These are phyloP conservation scores for Proliferodiscus dingleyae DNA, from an alignment of 2,329 filamentous ascomycete genomes.

Conservation along the genomic window DNA sequence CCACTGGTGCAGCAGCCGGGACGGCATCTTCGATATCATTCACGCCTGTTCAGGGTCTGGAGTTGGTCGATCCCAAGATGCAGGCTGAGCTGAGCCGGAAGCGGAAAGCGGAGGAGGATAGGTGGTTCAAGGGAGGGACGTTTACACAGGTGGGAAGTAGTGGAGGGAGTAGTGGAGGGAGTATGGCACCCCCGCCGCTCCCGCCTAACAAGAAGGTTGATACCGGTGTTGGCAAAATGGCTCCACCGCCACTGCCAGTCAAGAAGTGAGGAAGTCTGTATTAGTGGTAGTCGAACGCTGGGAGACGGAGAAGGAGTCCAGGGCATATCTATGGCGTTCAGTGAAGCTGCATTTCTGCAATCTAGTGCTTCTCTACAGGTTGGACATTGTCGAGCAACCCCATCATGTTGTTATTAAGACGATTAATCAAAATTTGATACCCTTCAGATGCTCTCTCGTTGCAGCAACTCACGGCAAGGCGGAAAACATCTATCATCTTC, in stretches of 20 bases:
- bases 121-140: constrained; percentile 96
- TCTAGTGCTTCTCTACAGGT: neutral
- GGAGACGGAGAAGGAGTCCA: neutral
- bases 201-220: constrained; percentile 63
- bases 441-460: no score
- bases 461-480: no score
- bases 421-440: no score
- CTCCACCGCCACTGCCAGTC: constrained; percentile 27
- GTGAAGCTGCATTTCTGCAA: neutral
- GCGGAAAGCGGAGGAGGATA: constrained; percentile 87
- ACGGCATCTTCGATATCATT: constrained; percentile 87
- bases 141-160: constrained; percentile 78
- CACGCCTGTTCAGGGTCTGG: constrained; percentile 88
- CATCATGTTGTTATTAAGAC: no score
- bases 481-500: no score
- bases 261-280: constrained; percentile 18
- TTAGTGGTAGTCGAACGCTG: neutral
- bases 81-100: constrained; percentile 85
- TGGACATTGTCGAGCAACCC: no score
- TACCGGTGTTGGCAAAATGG: constrained; percentile 52
- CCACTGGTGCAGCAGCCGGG: constrained; percentile 58
- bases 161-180: constrained; percentile 43
- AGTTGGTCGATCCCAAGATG: constrained; percentile 90
- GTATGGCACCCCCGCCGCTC: constrained; percentile 78
- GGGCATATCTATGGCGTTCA: neutral